Evolutionary conservation across 768 basidiomycete species (phyloP), one percentile per base, ranked within the genome.

Genomic region (Udeniomyces megalosporus): DNA sequence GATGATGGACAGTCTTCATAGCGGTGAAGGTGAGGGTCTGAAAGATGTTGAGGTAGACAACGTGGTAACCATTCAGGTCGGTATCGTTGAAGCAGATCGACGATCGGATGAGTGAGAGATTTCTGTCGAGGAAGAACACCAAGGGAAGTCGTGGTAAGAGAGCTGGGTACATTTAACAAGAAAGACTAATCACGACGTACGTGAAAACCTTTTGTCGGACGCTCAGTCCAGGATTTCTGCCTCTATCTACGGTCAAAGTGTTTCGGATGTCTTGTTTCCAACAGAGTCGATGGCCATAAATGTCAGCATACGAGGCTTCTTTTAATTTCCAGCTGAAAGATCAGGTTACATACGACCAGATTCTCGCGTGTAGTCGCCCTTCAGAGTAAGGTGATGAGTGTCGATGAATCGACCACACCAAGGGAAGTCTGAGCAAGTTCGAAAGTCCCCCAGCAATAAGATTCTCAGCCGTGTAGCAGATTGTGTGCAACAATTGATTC

Each of bases 391-490:
- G 67, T 83, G 80, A 24, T 71, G 74, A 77, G 82, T 86, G 69
- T 90, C 74, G 68, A 99, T 85, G 58, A 83, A 70, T 66, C 84
- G 80, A 2, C 92, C 95, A 75, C 95, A 99, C 86, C 91, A 99
- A 1, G 89, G 85, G 71, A 99, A 97, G 46, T 76, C 90, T 91
- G 66, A 22, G 11, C n/a, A 31, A 22, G 17, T 42, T 42, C 10
- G 17, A 8, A 8, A 42, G 17, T 42, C 38, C 38, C 8, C 38
- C 38, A 42, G 38, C 38, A 8, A 17, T 17, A 42, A 42, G 38
- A 42, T 42, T 42, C 10, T 42, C 17, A 17, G 8, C 8, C 38
- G 8, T 42, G 8, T 42, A 8, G 8, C 38, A 8, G 38, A 17
- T 42, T 42, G 38, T 17, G 38, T 42, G 38, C 0, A 38, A 46